Evolutionary conservation across 176 grass and related monocot species (phyloP), one percentile per base, ranked within the genome.

Genomic region (Calamus simplicifolius): DNA sequence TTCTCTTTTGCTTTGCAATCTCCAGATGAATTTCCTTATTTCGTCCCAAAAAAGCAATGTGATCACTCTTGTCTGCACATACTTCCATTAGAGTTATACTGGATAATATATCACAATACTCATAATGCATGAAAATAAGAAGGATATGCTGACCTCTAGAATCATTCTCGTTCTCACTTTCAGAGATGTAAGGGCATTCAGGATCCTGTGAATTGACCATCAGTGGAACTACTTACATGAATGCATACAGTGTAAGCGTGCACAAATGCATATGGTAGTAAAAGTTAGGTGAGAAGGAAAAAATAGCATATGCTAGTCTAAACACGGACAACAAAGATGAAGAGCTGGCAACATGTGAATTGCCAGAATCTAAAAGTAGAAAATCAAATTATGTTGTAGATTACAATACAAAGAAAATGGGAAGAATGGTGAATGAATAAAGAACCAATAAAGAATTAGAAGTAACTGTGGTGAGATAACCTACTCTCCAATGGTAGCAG

Each of bases 151-250:
- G 64, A 85, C 92, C 84, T 82, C 52, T 74, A 4, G 62, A 51
- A 80, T 25, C 54, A 49, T 48, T 63, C 4, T 31, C 80, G 51
- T 76, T 82, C 57, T 96, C 78, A 16, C 25, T 61, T 25, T 80
- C 92, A 62, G 92, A 96, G 77, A 90, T 88, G 43, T 96, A 90
- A 30, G 70, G 58, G 59, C 83, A 96, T 28, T 80, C 87, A 59
- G 62, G 35, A 67, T 95, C 91, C 91, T 95, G 74, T 67, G 68
- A 55, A 68, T 53, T 35, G 68, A 70, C 30, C 70, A 54, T 29
- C 26, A 66, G 29, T 4, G 6, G 27, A 78, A n/a, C 19, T 60
- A 78, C 29, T 60, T 29, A 7, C 49, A 54, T 16, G 38, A 23
- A 64, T 19, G 0, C 8, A 43, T 12, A 43, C 8, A 43, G 7